Evolutionary conservation across 164 flowering plant species (phyloP).

Genomic region (Cinnamomum micranthum): DNA sequence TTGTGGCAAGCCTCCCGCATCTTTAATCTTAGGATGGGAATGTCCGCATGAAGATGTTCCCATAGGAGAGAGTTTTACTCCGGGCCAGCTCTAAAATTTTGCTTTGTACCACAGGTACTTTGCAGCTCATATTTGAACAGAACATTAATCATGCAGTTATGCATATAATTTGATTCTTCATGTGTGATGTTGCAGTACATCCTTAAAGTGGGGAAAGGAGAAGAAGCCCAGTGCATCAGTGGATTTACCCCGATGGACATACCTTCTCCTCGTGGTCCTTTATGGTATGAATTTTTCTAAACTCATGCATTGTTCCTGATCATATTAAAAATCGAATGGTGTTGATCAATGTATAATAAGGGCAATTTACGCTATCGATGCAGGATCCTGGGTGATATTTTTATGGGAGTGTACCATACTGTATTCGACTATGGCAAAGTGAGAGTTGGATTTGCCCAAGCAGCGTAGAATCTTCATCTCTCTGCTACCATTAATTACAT

Average conservation of each 20-base stretch:
- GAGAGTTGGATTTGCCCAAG: conserved; percentile 47
- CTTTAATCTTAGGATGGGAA: too few species aligned
- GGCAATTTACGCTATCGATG: neutral
- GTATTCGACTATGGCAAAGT: conserved; percentile 42
- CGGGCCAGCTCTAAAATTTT: too few species aligned
- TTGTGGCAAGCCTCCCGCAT: too few species aligned
- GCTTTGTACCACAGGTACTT: too few species aligned
- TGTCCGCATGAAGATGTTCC: too few species aligned
- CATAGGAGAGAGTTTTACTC: too few species aligned
- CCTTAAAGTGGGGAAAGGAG: conserved; percentile 59
- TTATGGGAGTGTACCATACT: conserved; percentile 49
- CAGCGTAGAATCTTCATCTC: conserved; percentile 20
- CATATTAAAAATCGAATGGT: neutral
- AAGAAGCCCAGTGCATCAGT: conserved; percentile 63
- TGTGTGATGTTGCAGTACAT: conserved; percentile 44
- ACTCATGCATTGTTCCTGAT: neutral
- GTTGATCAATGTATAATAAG: neutral
- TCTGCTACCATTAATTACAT: too few species aligned
- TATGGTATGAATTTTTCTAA: conserved; percentile 32
- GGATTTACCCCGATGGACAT: conserved; percentile 67
- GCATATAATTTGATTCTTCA: neutral
- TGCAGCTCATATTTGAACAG: neutral
- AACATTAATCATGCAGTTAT: neutral
- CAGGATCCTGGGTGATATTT: conserved; percentile 55
- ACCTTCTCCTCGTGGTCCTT: conserved; percentile 67